A percentile compares a stretch with the other conserved stretches of the same genome.
Evolutionary conservation across 2,329 filamentous ascomycete species (phyloP).

Genomic region (Alternaria brassicicola): DNA sequence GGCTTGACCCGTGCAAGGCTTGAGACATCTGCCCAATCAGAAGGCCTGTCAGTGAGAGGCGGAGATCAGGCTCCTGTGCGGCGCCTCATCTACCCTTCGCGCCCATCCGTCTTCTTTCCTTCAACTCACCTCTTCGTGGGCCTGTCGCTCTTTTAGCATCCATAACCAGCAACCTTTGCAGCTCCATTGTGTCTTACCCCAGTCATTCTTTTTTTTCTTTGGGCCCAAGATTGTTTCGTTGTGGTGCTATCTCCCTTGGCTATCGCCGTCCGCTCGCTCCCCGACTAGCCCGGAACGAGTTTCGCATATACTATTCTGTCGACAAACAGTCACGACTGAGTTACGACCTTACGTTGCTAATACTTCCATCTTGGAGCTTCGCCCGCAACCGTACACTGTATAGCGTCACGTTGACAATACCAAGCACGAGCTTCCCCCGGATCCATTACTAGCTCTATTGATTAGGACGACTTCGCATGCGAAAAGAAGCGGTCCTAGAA

Average conservation of each 20-base stretch:
- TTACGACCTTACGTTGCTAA: slow-evolving; percentile 48
- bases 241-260: slow-evolving; percentile 17
- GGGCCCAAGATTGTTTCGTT: slow-evolving; percentile 31
- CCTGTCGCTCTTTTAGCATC: slow-evolving; percentile 42
- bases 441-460: slow-evolving; percentile 25
- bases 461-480: slow-evolving; percentile 25
- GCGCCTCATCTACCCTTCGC: slow-evolving; percentile 45
- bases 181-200: slow-evolving; percentile 43
- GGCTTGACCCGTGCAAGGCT: slow-evolving; percentile 31
- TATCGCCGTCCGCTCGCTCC: slow-evolving; percentile 18
- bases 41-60: slow-evolving; percentile 31
- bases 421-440: slow-evolving; percentile 19
- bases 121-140: slow-evolving; percentile 42
- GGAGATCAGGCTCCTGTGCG: slow-evolving; percentile 28
- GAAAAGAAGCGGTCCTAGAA: slow-evolving; percentile 23
- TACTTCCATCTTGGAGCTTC: slow-evolving; percentile 24
- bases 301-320: slow-evolving; percentile 14
- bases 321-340: slow-evolving; percentile 33
- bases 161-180: slow-evolving; percentile 22
- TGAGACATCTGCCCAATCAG: slow-evolving; percentile 25
- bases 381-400: slow-evolving; percentile 1
- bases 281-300: slow-evolving; percentile 18
- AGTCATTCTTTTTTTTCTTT: slow-evolving; percentile 47
- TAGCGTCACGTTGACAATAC: slow-evolving; percentile 8
- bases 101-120: slow-evolving; percentile 35